Conservation (phyloP, 192 early-diverging fungal genomes). For the Funneliformis mosseae region DNA sequence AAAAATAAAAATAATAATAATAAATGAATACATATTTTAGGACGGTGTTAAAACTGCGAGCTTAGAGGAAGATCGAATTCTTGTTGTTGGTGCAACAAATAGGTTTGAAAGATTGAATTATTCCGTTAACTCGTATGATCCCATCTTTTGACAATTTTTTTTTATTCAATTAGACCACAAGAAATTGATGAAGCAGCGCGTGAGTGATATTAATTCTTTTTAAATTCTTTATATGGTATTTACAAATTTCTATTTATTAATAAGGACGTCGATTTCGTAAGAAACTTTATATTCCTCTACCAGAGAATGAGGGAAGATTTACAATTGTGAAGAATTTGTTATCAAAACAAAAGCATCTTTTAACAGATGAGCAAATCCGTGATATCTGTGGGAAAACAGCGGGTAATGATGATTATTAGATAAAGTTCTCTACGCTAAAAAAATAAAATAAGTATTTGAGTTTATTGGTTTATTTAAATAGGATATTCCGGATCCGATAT, state of each 20-base stretch:
- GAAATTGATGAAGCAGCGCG: conserved; percentile 94
- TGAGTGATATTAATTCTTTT: conserved; percentile 18
- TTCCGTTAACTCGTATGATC: too few relatives aligned
- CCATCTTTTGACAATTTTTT: not conserved
- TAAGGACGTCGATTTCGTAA: conserved; percentile 64
- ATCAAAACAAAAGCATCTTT: conserved; percentile 52
- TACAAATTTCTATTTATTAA: not conserved
- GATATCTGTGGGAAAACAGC: conserved; percentile 66
- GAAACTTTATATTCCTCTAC: conserved; percentile 83
- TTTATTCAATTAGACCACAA: conserved; percentile 60
- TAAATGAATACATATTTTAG: too few relatives aligned
- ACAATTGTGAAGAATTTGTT: conserved; percentile 69
- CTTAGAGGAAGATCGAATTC: conserved; percentile 71
- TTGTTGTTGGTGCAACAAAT: conserved; percentile 72
- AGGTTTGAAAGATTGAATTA: not conserved
- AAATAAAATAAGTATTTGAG: not conserved
- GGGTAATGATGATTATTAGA: not conserved
- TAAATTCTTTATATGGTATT: not conserved
- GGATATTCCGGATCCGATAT: conserved; percentile 90
- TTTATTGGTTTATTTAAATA: not conserved
- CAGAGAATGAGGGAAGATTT: conserved; percentile 68
- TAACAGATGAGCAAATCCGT: conserved; percentile 62
- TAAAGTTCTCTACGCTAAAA: not conserved
- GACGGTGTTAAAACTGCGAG: conserved; percentile 76
- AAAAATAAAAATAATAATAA: too few relatives aligned